A percentile compares a stretch with the other conserved stretches of the same genome.
Conservation (phyloP, 2,329 filamentous ascomycete species). For the Curvularia lunata region DNA sequence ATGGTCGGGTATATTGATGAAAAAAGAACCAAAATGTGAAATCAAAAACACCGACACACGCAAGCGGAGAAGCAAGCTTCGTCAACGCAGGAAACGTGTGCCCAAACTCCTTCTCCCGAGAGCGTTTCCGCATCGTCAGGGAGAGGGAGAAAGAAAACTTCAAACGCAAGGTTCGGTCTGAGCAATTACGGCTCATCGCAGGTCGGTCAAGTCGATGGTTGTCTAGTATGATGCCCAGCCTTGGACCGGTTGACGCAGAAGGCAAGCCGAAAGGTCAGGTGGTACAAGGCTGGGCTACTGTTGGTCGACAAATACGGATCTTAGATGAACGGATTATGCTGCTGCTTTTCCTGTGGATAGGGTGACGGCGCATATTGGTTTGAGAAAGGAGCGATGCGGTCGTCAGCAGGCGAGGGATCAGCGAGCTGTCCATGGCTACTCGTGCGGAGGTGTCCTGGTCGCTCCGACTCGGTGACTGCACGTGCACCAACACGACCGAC, state of each 20-base stretch:
- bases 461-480: conserved; percentile 51
- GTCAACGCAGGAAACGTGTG: conserved; percentile 47
- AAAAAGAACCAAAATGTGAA: conserved; percentile 29
- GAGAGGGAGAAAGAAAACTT: conserved; percentile 42
- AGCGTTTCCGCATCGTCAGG: conserved; percentile 45
- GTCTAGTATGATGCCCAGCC: conserved; percentile 18
- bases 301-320: conserved; percentile 33
- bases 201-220: conserved; percentile 33
- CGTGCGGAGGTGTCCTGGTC: conserved; percentile 52
- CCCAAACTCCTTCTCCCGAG: conserved; percentile 35
- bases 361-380: conserved; percentile 23
- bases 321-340: conserved; percentile 51
- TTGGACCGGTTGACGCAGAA: conserved; percentile 51
- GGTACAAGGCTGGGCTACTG: conserved; percentile 21
- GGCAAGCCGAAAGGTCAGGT: conserved; percentile 56
- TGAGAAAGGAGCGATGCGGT: conserved; percentile 46
- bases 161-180: conserved; percentile 50
- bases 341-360: conserved; percentile 29
- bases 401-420: conserved; percentile 51
- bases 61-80: conserved; percentile 44
- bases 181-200: conserved; percentile 53
- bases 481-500: conserved; percentile 53
- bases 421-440: conserved; percentile 55
- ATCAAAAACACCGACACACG: conserved; percentile 47
- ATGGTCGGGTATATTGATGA: conserved; percentile 20